A percentile compares a stretch with the other conserved stretches of the same genome.
Evolutionary conservation across 768 basidiomycete genomes (phyloP).

Genomic region (Stropharia rugosoannulata): DNA sequence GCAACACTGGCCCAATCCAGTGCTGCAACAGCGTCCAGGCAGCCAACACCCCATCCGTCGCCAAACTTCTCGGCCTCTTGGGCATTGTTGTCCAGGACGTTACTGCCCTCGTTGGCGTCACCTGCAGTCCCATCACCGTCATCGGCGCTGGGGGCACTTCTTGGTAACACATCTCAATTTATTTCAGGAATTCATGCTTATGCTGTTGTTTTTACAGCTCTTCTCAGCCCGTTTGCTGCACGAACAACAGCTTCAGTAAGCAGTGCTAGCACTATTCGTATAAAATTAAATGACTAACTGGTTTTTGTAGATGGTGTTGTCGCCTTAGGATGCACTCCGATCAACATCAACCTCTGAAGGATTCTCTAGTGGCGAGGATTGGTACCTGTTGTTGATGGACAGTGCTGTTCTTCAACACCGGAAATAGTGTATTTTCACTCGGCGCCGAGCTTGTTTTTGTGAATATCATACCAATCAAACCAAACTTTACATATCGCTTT

Average conservation of each 20-base stretch:
- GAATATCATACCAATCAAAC: too few relatives aligned
- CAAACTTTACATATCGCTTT: too few relatives aligned
- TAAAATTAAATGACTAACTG: too few relatives aligned
- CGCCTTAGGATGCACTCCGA: too few relatives aligned
- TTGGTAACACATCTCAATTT: constrained; percentile 16
- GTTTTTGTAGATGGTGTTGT: too few relatives aligned
- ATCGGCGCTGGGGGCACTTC: constrained; percentile 17
- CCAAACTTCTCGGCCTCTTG: constrained; percentile 21
- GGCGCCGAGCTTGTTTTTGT: too few relatives aligned
- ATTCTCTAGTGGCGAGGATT: too few relatives aligned
- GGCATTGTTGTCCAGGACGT: constrained; percentile 21
- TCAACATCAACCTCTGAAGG: too few relatives aligned
- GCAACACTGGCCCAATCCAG: constrained; percentile 25
- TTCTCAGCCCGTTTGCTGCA: constrained; percentile 28
- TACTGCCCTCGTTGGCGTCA: constrained; percentile 23
- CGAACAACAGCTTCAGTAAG: constrained; percentile 26
- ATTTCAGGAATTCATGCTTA: neutral
- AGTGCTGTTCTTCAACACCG: too few relatives aligned
- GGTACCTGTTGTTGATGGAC: too few relatives aligned
- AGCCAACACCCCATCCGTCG: constrained; percentile 10
- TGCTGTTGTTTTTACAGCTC: constrained; percentile 12
- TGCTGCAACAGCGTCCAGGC: constrained; percentile 28
- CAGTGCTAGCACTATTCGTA: neutral
- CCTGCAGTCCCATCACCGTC: constrained; percentile 27
- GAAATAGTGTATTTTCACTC: too few relatives aligned